These are phyloP conservation scores for Pseudocercospora vitis DNA, from an alignment of 2,329 filamentous ascomycete species.

Conservation along the genomic window DNA sequence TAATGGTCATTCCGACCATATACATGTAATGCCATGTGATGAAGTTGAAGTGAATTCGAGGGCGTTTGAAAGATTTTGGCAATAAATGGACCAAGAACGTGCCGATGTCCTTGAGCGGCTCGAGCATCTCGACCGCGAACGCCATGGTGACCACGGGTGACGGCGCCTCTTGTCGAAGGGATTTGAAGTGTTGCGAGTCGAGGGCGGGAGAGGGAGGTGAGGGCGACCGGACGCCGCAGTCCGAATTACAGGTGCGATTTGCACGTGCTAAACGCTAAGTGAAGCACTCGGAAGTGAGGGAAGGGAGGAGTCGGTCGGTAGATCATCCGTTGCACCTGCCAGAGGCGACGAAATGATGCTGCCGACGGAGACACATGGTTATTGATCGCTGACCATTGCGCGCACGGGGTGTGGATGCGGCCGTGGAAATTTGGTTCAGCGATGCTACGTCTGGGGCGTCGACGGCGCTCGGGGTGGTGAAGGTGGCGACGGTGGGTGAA, in stretches of 20 bases:
- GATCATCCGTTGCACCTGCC: background rate
- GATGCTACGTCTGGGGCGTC: background rate
- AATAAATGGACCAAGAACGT: conserved; percentile 23
- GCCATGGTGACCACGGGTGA: background rate
- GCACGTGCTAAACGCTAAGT: background rate
- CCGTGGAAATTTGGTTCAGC: background rate
- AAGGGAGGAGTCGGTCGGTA: background rate
- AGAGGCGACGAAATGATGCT: background rate
- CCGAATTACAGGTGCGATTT: background rate
- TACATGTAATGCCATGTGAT: conserved; percentile 81
- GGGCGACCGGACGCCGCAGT: background rate
- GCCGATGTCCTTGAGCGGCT: conserved; percentile 25
- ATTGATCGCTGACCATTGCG: conserved; percentile 3
- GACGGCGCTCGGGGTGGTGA: background rate
- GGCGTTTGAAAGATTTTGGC: conserved; percentile 42
- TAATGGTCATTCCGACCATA: conserved; percentile 70
- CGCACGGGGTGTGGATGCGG: background rate
- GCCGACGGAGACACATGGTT: background rate
- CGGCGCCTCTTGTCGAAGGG: background rate
- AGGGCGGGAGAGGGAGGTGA: background rate
- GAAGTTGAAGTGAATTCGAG: conserved; percentile 81
- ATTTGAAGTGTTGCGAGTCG: background rate
- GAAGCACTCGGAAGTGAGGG: background rate
- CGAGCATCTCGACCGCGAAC: conserved; percentile 10
- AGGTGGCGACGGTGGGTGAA: background rate